These are phyloP conservation scores for Cladophialophora yegresii DNA, from an alignment of 2,329 filamentous ascomycete species.

Conservation along the genomic window DNA sequence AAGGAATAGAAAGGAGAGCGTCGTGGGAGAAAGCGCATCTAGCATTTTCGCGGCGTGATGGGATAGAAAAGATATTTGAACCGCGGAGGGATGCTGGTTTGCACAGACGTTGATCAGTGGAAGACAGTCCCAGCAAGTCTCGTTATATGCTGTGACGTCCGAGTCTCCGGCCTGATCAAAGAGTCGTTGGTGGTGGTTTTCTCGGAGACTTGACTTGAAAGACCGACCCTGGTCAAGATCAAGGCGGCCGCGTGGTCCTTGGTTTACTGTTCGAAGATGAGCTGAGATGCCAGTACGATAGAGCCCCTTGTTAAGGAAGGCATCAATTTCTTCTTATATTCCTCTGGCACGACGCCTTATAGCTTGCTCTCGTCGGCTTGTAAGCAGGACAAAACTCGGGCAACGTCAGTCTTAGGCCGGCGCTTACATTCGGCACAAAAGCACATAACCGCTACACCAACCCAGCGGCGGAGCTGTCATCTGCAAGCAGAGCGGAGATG, in stretches of 20 bases:
- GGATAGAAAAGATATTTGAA: background rate
- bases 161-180: background rate
- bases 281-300: background rate
- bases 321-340: slow-evolving; percentile 10
- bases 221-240: background rate
- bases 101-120: background rate
- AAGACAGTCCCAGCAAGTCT: background rate
- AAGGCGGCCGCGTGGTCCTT: background rate
- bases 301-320: background rate
- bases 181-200: background rate
- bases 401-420: background rate
- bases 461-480: slow-evolving; percentile 3
- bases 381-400: slow-evolving; percentile 18
- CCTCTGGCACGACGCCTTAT: background rate
- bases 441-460: background rate
- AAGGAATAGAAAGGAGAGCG: slow-evolving; percentile 40
- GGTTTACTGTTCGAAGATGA: background rate
- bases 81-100: background rate
- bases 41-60: slow-evolving; percentile 18
- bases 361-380: background rate
- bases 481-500: background rate
- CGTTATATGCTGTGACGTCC: background rate
- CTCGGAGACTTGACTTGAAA: background rate
- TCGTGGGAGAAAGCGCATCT: slow-evolving; percentile 28
- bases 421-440: slow-evolving; percentile 20